Evolutionary conservation across 306 rosid genomes (phyloP).

Genomic region (Vigna trinervia): DNA sequence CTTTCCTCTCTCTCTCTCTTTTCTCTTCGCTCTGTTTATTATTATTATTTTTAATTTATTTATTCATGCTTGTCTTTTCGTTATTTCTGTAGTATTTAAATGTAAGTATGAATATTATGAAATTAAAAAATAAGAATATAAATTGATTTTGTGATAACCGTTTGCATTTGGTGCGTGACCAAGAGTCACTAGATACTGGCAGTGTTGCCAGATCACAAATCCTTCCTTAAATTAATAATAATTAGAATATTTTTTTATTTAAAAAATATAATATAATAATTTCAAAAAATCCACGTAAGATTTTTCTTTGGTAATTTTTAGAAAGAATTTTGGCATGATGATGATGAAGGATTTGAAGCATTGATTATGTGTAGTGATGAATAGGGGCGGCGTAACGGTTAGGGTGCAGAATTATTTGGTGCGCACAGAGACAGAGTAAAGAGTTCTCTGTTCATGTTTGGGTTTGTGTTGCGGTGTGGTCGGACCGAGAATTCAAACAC

Average conservation of each 20-base stretch:
- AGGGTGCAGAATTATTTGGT: not conserved
- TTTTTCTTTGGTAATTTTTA: too few species aligned
- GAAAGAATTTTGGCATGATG: too few species aligned
- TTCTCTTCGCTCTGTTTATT: not conserved
- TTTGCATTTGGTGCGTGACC: constrained; percentile 48
- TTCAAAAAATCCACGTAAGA: too few species aligned
- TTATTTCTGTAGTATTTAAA: not conserved
- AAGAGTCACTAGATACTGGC: constrained; percentile 18
- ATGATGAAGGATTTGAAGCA: not conserved
- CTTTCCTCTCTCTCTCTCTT: constrained; percentile 10
- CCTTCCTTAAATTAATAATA: not conserved
- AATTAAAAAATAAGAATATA: not conserved
- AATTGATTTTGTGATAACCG: constrained; percentile 1
- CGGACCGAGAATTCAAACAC: constrained; percentile 56
- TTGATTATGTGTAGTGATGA: not conserved
- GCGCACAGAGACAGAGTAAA: not conserved
- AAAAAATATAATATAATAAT: too few species aligned
- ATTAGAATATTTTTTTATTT: too few species aligned
- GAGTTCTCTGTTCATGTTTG: not conserved
- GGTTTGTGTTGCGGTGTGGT: constrained; percentile 25
- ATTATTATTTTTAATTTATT: not conserved
- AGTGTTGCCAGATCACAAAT: constrained; percentile 4
- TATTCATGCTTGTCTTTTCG: not conserved
- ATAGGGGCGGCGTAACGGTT: constrained; percentile 46
- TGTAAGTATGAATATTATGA: not conserved